Base-by-base conservation (phyloP, 495 filamentous ascomycete genomes). In the Aspergillus diversus region DNA sequence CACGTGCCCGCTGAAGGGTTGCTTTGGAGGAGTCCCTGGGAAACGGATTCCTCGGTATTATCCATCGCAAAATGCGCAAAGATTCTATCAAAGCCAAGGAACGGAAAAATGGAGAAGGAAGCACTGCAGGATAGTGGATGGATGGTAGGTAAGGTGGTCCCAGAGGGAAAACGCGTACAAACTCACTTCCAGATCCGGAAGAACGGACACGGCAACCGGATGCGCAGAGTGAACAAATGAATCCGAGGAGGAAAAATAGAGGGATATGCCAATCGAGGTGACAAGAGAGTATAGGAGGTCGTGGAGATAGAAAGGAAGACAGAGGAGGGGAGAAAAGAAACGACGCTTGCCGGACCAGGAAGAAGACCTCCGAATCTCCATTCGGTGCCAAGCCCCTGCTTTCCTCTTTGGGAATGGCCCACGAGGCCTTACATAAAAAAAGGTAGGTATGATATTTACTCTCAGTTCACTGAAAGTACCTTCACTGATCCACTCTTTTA, bases 341-440 rank as follows among this genome's bases (percentile, higher is more conserved):
- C 35, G 53, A 49, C 51, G 46, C 42, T 57, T 35, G 35, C 32
- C 52, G 42, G 60, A 57, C 21, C 47, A 51, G 53, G 32, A 55
- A 61, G 42, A 48, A 55, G 51, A 61, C 16, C 59, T 61, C 50
- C 39, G 16, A 57, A 43, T 31, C 55, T 46, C 35, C 39, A 52
- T 52, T 13, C 12, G 17, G 35, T 63, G 60, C 60, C 60, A 63
- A 63, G 60, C 53, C 59, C 48, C n/a, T 7, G 11, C 27, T 39
- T 63, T 11, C 60, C 53, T 57, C 34, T 57, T 56, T 56, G 21
- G 60, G 60, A 63, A 50, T 63, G 55, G 60, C 9, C 32, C 5
- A n/a, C 51, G 51, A 50, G 16, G 47, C 47, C 21, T 9, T 50
- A 50, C 21, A 16, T 15, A 15, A 7, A 31, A 17, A 27, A 27